Percentiles rank a stretch among this genome's conserved stretches.
These are phyloP conservation scores for Dendrostoma leiphaemia DNA, from an alignment of 2,329 filamentous ascomycete species.

Conservation along the genomic window DNA sequence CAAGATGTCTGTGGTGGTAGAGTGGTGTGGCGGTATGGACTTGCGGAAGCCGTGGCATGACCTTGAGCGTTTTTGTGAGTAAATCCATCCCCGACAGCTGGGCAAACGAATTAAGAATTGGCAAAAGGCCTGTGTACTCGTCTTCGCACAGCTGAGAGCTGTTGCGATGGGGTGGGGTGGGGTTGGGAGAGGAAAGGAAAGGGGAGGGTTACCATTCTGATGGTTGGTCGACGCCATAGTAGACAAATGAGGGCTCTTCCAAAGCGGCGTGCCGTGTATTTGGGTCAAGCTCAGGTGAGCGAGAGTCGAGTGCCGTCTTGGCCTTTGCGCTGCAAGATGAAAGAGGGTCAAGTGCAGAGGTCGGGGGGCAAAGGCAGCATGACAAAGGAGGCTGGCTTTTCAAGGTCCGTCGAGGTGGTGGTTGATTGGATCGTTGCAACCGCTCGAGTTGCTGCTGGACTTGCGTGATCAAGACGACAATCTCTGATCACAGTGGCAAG, in stretches of 20 bases:
- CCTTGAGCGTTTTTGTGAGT: slow-evolving; percentile 25
- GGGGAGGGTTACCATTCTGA: slow-evolving; percentile 30
- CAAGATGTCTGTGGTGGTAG: slow-evolving; percentile 31
- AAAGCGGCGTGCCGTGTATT: too few relatives aligned
- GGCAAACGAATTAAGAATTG: slow-evolving; percentile 7
- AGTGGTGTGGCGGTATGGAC: background rate
- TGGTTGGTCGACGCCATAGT: slow-evolving; percentile 34
- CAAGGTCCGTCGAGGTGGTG: slow-evolving; percentile 5
- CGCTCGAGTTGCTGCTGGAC: too few relatives aligned
- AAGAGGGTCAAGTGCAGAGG: background rate
- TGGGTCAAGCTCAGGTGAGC: too few relatives aligned
- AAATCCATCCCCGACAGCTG: slow-evolving; percentile 21
- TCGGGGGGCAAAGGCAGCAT: slow-evolving; percentile 4
- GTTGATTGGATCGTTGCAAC: too few relatives aligned
- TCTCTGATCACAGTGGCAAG: too few relatives aligned
- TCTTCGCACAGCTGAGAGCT: too few relatives aligned
- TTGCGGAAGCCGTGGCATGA: slow-evolving; percentile 22
- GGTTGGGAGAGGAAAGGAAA: slow-evolving; percentile 1
- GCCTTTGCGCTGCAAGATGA: background rate
- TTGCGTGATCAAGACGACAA: too few relatives aligned
- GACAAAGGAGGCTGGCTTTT: slow-evolving; percentile 4
- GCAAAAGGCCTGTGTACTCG: too few relatives aligned
- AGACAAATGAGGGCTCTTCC: slow-evolving; percentile 11
- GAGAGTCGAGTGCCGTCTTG: background rate
- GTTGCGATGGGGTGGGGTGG: background rate